Conservation (phyloP, 345 rosid species). For the Reutealis trisperma region DNA sequence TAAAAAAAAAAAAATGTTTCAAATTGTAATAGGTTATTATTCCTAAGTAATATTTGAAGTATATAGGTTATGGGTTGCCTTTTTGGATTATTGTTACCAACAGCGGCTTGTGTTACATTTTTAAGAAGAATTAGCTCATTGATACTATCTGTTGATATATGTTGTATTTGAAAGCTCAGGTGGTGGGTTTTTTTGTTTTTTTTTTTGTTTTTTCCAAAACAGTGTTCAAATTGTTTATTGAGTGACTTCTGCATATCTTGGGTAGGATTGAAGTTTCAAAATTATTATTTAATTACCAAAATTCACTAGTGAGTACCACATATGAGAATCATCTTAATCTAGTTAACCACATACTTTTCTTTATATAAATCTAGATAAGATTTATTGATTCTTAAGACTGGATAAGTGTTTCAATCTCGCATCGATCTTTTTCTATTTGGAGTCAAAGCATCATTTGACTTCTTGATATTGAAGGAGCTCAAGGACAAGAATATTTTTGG, state of each 20-base stretch:
- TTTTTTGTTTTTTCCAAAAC: not conserved
- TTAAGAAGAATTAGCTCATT: not conserved
- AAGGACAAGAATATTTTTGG: no score
- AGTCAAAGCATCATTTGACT: not conserved
- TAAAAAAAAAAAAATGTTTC: not conserved
- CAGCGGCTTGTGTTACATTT: not conserved
- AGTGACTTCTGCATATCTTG: not conserved
- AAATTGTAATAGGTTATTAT: not conserved
- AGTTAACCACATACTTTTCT: not conserved
- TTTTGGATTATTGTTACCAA: not conserved
- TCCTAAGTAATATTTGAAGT: not conserved
- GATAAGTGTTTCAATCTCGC: not conserved
- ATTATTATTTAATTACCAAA: not conserved
- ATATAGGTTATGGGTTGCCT: not conserved
- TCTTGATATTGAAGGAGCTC: no score
- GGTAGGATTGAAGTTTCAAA: not conserved
- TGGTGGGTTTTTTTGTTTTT: not conserved
- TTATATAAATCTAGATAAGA: not conserved
- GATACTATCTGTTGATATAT: not conserved
- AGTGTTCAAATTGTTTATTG: not conserved
- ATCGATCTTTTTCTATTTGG: not conserved
- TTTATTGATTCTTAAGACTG: not conserved
- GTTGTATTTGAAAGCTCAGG: not conserved
- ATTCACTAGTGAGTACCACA: not conserved
- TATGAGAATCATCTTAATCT: not conserved